These are phyloP conservation scores for Margaritispora aquatica DNA, from an alignment of 495 filamentous ascomycete genomes.

Conservation along the genomic window DNA sequence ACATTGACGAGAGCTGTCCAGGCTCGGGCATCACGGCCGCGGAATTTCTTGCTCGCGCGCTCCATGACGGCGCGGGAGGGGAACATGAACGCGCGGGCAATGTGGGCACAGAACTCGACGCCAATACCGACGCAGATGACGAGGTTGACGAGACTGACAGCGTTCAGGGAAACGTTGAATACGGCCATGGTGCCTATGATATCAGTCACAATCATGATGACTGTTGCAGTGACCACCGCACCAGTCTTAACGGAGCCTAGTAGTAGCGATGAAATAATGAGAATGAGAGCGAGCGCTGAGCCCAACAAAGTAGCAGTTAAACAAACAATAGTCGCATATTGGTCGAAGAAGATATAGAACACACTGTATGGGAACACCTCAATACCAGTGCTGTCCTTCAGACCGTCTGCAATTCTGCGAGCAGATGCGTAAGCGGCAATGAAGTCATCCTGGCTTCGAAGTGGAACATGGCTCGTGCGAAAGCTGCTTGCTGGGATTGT, in stretches of 20 bases:
- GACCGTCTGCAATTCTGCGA: slow-evolving; percentile 73
- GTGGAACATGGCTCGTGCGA: slow-evolving; percentile 78
- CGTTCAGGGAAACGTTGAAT: slow-evolving; percentile 85
- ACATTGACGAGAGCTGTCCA: slow-evolving; percentile 93
- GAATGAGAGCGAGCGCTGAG: slow-evolving; percentile 76
- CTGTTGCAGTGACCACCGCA: slow-evolving; percentile 72
- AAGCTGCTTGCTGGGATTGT: slow-evolving; percentile 82
- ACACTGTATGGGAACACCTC: slow-evolving; percentile 92
- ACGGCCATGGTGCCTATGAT: slow-evolving; percentile 93
- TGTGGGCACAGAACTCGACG: slow-evolving; percentile 96
- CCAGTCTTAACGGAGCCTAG: slow-evolving; percentile 82
- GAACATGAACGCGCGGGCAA: slow-evolving; percentile 95
- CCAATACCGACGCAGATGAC: slow-evolving; percentile 94
- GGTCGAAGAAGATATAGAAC: slow-evolving; percentile 98
- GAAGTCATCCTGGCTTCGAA: slow-evolving; percentile 87
- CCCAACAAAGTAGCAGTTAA: slow-evolving; percentile 75
- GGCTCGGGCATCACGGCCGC: slow-evolving; percentile 74
- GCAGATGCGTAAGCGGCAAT: slow-evolving; percentile 86
- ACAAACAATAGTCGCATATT: slow-evolving; percentile 78
- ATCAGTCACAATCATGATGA: slow-evolving; percentile 90
- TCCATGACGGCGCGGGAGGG: slow-evolving; percentile 72
- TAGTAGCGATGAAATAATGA: slow-evolving; percentile 66
- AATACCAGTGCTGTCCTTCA: slow-evolving; percentile 60
- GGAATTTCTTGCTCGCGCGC: slow-evolving; percentile 58
- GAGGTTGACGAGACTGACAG: slow-evolving; percentile 92